phyloP scores from a whole-genome alignment of 805 yeast genomes.

The Wickerhamiella allomyrinae region DNA sequence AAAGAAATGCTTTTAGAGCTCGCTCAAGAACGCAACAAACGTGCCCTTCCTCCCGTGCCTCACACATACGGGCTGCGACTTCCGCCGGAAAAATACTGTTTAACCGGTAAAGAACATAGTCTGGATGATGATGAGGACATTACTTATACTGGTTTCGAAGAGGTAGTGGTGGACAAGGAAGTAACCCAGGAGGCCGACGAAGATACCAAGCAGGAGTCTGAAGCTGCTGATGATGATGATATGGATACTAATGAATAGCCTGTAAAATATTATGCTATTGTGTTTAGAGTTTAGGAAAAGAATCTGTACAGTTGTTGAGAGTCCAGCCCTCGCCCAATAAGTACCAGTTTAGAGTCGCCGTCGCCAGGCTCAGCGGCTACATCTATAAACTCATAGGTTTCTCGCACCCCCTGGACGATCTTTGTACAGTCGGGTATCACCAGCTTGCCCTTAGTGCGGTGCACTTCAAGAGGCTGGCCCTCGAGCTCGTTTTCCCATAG shows the following conservation, averaged over 20 bases:
- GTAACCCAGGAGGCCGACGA: constrained; percentile 3
- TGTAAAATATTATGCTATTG: neutral
- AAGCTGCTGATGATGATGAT: neutral
- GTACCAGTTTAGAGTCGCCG: constrained; percentile 43
- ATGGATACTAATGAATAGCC: neutral
- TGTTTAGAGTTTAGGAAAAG: neutral
- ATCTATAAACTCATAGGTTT: constrained; percentile 68
- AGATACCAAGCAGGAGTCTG: constrained; percentile 1
- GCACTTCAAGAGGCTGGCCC: constrained; percentile 46
- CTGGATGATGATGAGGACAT: constrained; percentile 34
- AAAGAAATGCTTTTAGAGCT: constrained; percentile 80
- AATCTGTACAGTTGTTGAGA: neutral
- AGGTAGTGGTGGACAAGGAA: constrained; percentile 3
- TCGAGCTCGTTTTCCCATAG: constrained; percentile 56
- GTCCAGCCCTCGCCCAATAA: constrained; percentile 56
- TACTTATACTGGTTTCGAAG: constrained; percentile 16
- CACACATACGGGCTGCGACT: constrained; percentile 83
- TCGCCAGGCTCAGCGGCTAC: constrained; percentile 24
- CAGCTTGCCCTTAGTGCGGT: constrained; percentile 67
- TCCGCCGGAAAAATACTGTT: constrained; percentile 95
- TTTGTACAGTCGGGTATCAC: constrained; percentile 29
- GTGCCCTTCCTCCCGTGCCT: constrained; percentile 80
- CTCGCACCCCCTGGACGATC: constrained; percentile 84
- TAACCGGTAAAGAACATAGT: constrained; percentile 72
- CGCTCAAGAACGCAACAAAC: constrained; percentile 83